phyloP scores from a whole-genome alignment of 345 rosid species.

The Pistacia atlantica region DNA sequence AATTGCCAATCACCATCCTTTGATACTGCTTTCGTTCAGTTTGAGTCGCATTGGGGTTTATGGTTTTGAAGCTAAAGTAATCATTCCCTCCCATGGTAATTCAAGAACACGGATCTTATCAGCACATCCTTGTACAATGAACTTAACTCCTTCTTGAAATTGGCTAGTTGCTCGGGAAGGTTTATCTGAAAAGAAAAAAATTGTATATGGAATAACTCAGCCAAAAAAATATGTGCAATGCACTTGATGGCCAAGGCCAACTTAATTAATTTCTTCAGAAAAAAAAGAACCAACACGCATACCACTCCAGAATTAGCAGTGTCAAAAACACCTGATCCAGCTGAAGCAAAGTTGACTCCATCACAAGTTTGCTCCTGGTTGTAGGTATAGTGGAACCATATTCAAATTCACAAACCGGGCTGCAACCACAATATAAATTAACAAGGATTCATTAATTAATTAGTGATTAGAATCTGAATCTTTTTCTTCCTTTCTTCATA shows the following conservation, averaged over 20 bases:
- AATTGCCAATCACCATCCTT: background rate
- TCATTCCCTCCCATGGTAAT: conserved; percentile 18
- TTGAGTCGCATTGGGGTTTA: background rate
- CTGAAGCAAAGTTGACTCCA: conserved; percentile 29
- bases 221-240: background rate
- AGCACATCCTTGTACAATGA: background rate
- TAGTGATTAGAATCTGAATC: background rate
- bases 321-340: conserved; percentile 23
- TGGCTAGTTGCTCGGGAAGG: conserved; percentile 4
- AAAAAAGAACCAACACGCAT: background rate
- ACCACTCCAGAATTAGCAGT: background rate
- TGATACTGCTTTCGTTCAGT: background rate
- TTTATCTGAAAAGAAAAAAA: conserved; percentile 11
- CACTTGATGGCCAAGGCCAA: background rate
- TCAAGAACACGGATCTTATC: conserved; percentile 15
- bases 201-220: too few relatives aligned
- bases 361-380: conserved; percentile 23
- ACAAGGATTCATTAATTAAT: background rate
- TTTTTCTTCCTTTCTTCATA: too few relatives aligned
- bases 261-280: background rate
- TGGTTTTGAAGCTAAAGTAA: background rate
- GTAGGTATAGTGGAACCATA: conserved; percentile 1
- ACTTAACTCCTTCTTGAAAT: conserved; percentile 8
- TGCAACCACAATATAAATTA: background rate
- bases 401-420: conserved; percentile 10